Evolutionary conservation across 2,329 filamentous ascomycete genomes (phyloP).

Genomic region (Alternaria dauci): DNA sequence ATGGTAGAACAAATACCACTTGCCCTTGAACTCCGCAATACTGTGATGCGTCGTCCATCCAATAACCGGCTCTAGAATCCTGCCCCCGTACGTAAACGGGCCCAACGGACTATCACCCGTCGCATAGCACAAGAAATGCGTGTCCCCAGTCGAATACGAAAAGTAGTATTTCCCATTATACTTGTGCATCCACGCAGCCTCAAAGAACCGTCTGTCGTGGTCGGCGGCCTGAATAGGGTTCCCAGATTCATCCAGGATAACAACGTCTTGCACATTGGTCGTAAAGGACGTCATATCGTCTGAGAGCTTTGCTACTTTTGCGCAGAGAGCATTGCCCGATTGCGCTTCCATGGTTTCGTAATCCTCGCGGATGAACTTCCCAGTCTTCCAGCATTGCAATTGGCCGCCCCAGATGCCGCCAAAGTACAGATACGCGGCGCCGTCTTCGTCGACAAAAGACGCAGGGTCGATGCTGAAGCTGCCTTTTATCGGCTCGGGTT

Average conservation of each 20-base stretch:
- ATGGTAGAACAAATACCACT: slow-evolving; percentile 80
- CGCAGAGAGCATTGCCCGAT: slow-evolving; percentile 64
- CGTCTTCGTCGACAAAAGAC: slow-evolving; percentile 75
- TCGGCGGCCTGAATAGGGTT: slow-evolving; percentile 71
- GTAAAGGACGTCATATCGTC: slow-evolving; percentile 72
- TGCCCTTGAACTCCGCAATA: slow-evolving; percentile 75
- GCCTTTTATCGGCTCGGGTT: slow-evolving; percentile 70
- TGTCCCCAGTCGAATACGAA: slow-evolving; percentile 80
- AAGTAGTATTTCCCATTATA: slow-evolving; percentile 75
- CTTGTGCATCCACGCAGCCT: slow-evolving; percentile 83
- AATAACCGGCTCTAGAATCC: slow-evolving; percentile 77
- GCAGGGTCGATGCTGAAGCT: slow-evolving; percentile 82
- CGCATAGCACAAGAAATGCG: slow-evolving; percentile 77
- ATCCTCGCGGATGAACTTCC: slow-evolving; percentile 62
- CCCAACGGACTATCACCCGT: slow-evolving; percentile 70
- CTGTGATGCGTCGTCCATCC: slow-evolving; percentile 87
- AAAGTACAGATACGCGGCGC: slow-evolving; percentile 74
- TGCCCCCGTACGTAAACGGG: slow-evolving; percentile 75
- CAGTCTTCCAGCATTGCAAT: slow-evolving; percentile 75
- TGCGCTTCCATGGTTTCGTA: slow-evolving; percentile 41
- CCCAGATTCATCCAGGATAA: slow-evolving; percentile 68
- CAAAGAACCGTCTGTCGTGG: slow-evolving; percentile 79
- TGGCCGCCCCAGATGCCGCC: slow-evolving; percentile 84
- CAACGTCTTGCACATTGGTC: slow-evolving; percentile 64
- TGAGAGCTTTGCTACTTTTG: slow-evolving; percentile 71